Evolutionary conservation across 306 rosid genomes (phyloP).

Genomic region (Begonia masoniana): DNA sequence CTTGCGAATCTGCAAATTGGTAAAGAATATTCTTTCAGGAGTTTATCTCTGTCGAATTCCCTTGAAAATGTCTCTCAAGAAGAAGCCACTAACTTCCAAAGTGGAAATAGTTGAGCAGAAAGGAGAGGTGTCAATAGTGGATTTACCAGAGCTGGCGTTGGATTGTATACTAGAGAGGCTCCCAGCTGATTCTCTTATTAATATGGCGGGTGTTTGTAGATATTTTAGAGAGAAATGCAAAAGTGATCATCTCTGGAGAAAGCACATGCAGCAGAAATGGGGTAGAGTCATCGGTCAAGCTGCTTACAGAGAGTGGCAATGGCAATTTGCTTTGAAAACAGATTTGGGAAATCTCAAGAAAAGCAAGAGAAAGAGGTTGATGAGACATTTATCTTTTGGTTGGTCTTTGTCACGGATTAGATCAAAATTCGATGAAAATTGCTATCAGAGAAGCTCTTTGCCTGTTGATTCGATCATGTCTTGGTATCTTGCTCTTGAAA

Average conservation of each 20-base stretch:
- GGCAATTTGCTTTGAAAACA: conserved; percentile 47
- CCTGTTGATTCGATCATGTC: conserved; percentile 72
- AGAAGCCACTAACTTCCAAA: conserved; percentile 31
- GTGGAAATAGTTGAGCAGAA: conserved; percentile 39
- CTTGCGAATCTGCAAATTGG: conserved; percentile 19
- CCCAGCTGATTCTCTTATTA: conserved; percentile 56
- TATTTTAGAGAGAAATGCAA: conserved; percentile 67
- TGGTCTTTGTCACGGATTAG: conserved; percentile 83
- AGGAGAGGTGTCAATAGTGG: conserved; percentile 42
- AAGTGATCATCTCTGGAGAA: conserved; percentile 84
- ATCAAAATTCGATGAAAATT: conserved; percentile 27
- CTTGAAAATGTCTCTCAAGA: conserved; percentile 37
- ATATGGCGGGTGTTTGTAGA: conserved; percentile 60
- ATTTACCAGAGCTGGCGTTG: conserved; percentile 70
- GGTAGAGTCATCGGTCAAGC: conserved; percentile 64
- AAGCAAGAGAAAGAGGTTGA: conserved; percentile 43
- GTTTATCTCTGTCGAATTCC: conserved; percentile 17
- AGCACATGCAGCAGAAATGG: conserved; percentile 79
- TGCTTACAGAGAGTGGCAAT: conserved; percentile 76
- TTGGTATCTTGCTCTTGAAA: conserved; percentile 85
- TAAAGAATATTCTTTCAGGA: conserved; percentile 18
- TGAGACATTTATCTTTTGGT: conserved; percentile 42
- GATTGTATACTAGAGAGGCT: conserved; percentile 85
- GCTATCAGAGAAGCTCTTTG: conserved; percentile 25
- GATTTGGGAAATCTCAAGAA: conserved; percentile 24